phyloP scores from a whole-genome alignment of 1,284 basidiomycete genomes.

The Volvariella volvacea region DNA sequence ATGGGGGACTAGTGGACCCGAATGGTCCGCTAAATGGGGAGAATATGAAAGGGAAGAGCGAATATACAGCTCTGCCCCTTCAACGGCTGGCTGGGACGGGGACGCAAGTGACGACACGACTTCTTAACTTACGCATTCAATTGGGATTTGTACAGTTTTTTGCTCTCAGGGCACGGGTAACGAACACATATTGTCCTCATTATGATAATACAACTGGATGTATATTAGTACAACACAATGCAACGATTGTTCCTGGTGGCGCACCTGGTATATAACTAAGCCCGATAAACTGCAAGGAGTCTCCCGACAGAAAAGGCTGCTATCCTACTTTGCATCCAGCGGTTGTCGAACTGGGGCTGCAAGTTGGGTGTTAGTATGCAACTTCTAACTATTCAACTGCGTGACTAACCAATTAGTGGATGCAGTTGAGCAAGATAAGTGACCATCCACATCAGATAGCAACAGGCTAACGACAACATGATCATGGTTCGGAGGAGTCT shows the following conservation, averaged over 20 bases:
- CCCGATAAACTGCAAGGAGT: neutral
- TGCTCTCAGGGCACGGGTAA: neutral
- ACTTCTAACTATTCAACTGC: neutral
- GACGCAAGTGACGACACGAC: slow-evolving; percentile 31
- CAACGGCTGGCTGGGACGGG: slow-evolving; percentile 34
- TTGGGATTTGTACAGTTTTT: neutral
- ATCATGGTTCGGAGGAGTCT: slow-evolving; percentile 79
- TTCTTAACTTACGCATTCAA: slow-evolving; percentile 6
- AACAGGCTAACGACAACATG: slow-evolving; percentile 71
- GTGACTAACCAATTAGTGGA: slow-evolving; percentile 74
- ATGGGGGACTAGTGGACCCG: slow-evolving; percentile 5
- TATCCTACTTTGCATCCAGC: neutral
- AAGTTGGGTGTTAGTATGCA: neutral
- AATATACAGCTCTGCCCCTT: slow-evolving; percentile 17
- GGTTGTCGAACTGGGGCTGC: slow-evolving; percentile 16
- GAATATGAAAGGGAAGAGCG: slow-evolving; percentile 2
- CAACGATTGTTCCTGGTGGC: neutral
- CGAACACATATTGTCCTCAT: neutral
- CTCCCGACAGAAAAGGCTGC: neutral
- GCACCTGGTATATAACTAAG: slow-evolving; percentile 7
- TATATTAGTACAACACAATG: neutral
- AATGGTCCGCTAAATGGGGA: neutral
- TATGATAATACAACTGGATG: slow-evolving; percentile 1
- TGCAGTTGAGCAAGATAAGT: slow-evolving; percentile 90
- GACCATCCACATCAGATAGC: slow-evolving; percentile 93